Conservation (phyloP, 495 filamentous ascomycete species). For the Platismatia glauca region DNA sequence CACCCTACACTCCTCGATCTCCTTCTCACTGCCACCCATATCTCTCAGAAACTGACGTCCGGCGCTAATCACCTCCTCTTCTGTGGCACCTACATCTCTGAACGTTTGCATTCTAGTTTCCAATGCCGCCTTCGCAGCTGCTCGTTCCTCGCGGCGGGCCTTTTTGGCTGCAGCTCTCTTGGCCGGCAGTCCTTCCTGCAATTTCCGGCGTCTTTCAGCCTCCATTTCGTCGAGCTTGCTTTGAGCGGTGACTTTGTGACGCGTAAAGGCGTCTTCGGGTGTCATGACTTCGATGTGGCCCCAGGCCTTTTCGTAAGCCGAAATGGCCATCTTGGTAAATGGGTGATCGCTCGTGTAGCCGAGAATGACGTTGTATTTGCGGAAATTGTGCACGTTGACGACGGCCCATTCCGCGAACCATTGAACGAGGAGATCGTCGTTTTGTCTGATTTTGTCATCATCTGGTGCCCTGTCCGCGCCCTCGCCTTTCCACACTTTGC, state of each 20-base stretch:
- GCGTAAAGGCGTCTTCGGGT: slow-evolving; percentile 3
- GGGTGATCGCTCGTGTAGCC: slow-evolving; percentile 8
- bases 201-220: not conserved
- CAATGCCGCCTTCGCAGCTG: not conserved
- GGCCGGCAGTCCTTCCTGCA: not conserved
- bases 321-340: not conserved
- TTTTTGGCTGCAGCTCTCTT: slow-evolving; percentile 1
- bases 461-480: not conserved
- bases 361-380: slow-evolving; percentile 24
- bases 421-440: slow-evolving; percentile 35
- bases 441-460: slow-evolving; percentile 12
- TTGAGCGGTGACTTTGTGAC: slow-evolving; percentile 4
- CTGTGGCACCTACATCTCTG: not conserved
- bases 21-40: not conserved
- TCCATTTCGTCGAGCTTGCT: slow-evolving; percentile 10
- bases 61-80: not conserved
- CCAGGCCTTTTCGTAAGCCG: not conserved
- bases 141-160: not conserved
- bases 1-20: not conserved
- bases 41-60: slow-evolving; percentile 5
- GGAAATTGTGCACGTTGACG: slow-evolving; percentile 30
- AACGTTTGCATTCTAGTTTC: not conserved
- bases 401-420: slow-evolving; percentile 39
- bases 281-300: slow-evolving; percentile 17
- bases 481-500: slow-evolving; percentile 8